phyloP scores from a whole-genome alignment of 108 stramenopile genomes.

The Pseudonitzschia multiseries region DNA sequence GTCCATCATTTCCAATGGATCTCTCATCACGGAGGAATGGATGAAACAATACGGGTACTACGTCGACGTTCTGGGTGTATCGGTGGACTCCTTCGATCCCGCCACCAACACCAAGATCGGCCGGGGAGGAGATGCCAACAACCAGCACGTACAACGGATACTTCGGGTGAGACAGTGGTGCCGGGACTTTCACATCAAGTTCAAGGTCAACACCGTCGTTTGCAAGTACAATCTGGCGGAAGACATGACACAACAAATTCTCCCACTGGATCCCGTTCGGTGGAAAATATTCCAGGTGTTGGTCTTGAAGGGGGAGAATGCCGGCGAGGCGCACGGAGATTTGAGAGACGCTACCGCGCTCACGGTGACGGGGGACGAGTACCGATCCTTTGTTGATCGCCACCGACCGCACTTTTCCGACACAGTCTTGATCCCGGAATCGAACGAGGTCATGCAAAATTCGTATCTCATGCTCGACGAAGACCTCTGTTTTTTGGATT shows the following conservation, averaged over 20 bases:
- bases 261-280: slow-evolving; percentile 33
- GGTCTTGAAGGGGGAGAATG: slow-evolving; percentile 39
- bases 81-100: slow-evolving; percentile 33
- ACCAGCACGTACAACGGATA: slow-evolving; percentile 33
- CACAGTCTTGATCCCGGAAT: slow-evolving; percentile 30
- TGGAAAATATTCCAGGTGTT: slow-evolving; percentile 48
- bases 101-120: slow-evolving; percentile 41
- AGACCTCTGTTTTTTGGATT: slow-evolving; percentile 44
- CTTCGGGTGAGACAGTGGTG: slow-evolving; percentile 37
- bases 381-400: slow-evolving; percentile 29
- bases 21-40: slow-evolving; percentile 34
- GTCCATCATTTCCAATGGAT: slow-evolving; percentile 44
- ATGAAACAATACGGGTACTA: slow-evolving; percentile 34
- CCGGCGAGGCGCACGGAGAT: slow-evolving; percentile 20
- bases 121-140: slow-evolving; percentile 27
- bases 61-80: slow-evolving; percentile 41
- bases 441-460: slow-evolving; percentile 48
- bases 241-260: slow-evolving; percentile 41
- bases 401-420: slow-evolving; percentile 12
- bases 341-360: slow-evolving; percentile 32
- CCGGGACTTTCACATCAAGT: slow-evolving; percentile 29
- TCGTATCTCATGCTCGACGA: slow-evolving; percentile 45
- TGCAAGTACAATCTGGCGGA: slow-evolving; percentile 38
- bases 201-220: slow-evolving; percentile 55
- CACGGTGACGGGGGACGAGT: slow-evolving; percentile 25